These are phyloP conservation scores for Ochromonadaceae sp. DNA, from an alignment of 352 stramenopile genomes.

Conservation along the genomic window DNA sequence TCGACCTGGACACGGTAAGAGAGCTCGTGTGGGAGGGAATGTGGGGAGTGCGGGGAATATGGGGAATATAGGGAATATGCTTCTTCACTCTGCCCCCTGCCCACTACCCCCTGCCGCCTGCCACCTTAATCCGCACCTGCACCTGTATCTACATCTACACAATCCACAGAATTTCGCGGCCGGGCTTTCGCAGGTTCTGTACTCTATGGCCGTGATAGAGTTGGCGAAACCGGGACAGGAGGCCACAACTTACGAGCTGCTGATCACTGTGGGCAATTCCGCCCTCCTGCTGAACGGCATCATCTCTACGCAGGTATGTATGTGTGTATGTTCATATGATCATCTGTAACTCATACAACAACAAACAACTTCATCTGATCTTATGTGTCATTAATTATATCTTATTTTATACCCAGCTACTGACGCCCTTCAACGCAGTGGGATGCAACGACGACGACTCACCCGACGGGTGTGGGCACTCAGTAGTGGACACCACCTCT, in stretches of 20 bases:
- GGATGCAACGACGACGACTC: background rate
- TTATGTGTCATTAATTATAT: no score
- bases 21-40: no score
- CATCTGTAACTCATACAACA: no score
- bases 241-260: slow-evolving; percentile 11
- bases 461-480: background rate
- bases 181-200: slow-evolving; percentile 9
- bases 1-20: slow-evolving; percentile 13
- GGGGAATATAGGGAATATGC: no score
- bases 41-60: no score
- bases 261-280: slow-evolving; percentile 3
- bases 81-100: no score
- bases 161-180: slow-evolving; percentile 3
- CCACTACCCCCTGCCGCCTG: no score
- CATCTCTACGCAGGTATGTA: slow-evolving; percentile 8
- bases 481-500: background rate
- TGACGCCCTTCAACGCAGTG: background rate
- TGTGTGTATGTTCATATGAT: no score
- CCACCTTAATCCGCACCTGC: no score
- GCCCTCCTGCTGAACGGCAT: background rate
- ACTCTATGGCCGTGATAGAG: slow-evolving; percentile 14
- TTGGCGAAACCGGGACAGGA: slow-evolving; percentile 8
- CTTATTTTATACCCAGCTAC: no score
- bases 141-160: no score
- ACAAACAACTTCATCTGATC: no score